phyloP scores from a whole-genome alignment of 371 early-diverging fungal species.

The Neoconidiobolus thromboides region DNA sequence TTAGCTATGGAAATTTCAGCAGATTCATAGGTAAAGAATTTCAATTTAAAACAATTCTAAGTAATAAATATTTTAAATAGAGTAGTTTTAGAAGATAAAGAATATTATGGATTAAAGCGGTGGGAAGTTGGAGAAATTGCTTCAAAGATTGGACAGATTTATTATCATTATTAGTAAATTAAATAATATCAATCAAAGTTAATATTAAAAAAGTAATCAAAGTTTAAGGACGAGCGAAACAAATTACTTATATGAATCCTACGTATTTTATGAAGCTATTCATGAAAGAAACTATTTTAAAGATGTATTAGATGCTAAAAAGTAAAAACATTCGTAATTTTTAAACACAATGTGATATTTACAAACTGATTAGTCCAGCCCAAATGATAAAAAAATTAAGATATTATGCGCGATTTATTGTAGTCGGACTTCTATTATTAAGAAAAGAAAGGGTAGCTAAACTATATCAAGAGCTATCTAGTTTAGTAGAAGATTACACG shows the following conservation, averaged over 20 bases:
- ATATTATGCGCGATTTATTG: constrained; percentile 89
- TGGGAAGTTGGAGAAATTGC: constrained; percentile 97
- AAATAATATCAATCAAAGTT: too few species aligned
- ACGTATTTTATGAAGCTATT: constrained; percentile 89
- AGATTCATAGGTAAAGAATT: constrained; percentile 45
- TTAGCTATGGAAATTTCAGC: constrained; percentile 89
- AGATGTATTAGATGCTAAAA: constrained; percentile 75
- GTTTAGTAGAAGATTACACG: constrained; percentile 71
- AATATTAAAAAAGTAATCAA: neutral
- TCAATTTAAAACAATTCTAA: constrained; percentile 22
- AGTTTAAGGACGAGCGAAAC: constrained; percentile 86
- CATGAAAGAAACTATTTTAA: constrained; percentile 85
- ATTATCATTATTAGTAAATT: constrained; percentile 67
- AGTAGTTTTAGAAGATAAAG: constrained; percentile 59
- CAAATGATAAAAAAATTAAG: constrained; percentile 90
- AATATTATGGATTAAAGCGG: constrained; percentile 79
- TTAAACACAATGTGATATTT: neutral
- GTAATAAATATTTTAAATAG: constrained; percentile 33
- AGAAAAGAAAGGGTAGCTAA: constrained; percentile 50
- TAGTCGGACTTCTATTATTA: constrained; percentile 81
- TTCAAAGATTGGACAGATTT: constrained; percentile 89
- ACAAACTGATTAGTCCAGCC: constrained; percentile 33
- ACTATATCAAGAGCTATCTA: constrained; percentile 59
- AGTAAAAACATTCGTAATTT: constrained; percentile 18
- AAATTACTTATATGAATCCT: constrained; percentile 82